Base-by-base conservation (phyloP, 2,329 filamentous ascomycete species). In the Penicillium sp. region DNA sequence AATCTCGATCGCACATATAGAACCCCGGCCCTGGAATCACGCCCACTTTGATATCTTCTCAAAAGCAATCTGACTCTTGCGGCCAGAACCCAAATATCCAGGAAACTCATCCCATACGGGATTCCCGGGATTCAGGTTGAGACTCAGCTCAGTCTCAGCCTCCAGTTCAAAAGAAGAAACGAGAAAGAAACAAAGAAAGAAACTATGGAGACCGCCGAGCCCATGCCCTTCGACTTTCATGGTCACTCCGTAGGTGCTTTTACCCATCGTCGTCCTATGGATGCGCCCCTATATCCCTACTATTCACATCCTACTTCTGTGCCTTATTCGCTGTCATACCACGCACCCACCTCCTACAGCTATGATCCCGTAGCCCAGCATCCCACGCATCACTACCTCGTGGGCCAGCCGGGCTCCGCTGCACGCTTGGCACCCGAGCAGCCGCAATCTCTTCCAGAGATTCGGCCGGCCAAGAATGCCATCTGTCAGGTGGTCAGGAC, bases 121-220 rank as follows among this genome's bases (percentile, higher is more conserved):
- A 20, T 20, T 20, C 31, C 31, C 31, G 16, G 31, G 31, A 34
- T 34, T 34, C 31, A 11, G 16, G 31, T 34, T 34, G 31, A 34
- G 16, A 34, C 31, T 18, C 16, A 16, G 9, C 14, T 27, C 26
- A 27, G 24, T 8, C 24, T 26, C 26, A 4, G 26, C 18, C 18
- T 20, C 18, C 18, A 20, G 10, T 27, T 27, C 26, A 27, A 26
- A 26, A 26, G 26, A 27, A 27, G 18, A 20, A 20, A 20, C 3
- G 4, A 20, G 18, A 20, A 20, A 4, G n/a, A n/a, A n/a, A n/a
- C n/a, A n/a, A n/a, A n/a, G n/a, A n/a, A n/a, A n/a, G n/a, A 7
- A 11, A 11, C 10, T 5, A 72, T 72, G 69, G 69, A 72, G 52
- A 64, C 69, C 16, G 61, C 64, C 35, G 68, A 71, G 42, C 67